Percentiles rank a stretch among this genome's conserved stretches.
Conservation (phyloP, 805 yeast genomes). For the Spathaspora gorwiae region DNA sequence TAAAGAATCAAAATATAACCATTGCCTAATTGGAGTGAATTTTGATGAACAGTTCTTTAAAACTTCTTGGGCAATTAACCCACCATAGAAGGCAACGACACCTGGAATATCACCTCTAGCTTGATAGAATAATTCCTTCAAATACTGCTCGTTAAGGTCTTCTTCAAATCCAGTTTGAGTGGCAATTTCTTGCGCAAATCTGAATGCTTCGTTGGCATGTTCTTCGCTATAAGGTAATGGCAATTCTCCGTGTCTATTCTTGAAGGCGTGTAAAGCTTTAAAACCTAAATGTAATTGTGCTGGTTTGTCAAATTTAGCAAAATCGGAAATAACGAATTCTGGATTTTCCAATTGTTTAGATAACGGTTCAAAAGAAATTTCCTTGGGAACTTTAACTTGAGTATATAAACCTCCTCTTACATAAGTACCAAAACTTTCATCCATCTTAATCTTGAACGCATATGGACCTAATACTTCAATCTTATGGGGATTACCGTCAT, state of each 20-base stretch:
- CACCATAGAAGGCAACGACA: constrained; percentile 85
- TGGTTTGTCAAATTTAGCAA: constrained; percentile 91
- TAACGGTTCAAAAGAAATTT: constrained; percentile 59
- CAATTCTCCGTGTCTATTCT: constrained; percentile 55
- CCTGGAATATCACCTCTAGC: constrained; percentile 92
- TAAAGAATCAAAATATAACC: constrained; percentile 87
- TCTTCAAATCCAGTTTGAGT: constrained; percentile 51
- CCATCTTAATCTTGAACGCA: constrained; percentile 72
- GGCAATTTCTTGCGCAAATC: constrained; percentile 56
- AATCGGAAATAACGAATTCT: constrained; percentile 77
- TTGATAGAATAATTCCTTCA: constrained; percentile 74
- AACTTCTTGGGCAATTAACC: constrained; percentile 93
- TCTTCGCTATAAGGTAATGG: constrained; percentile 75
- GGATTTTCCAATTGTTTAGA: constrained; percentile 67
- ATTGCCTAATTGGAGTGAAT: constrained; percentile 89
- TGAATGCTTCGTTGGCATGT: constrained; percentile 66
- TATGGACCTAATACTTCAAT: constrained; percentile 91
- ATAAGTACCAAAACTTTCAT: constrained; percentile 56
- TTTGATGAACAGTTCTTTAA: constrained; percentile 93
- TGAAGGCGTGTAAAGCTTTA: constrained; percentile 80
- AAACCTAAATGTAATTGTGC: constrained; percentile 87
- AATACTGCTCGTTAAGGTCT: constrained; percentile 56
- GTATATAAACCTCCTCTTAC: constrained; percentile 84
- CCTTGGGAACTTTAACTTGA: constrained; percentile 82
- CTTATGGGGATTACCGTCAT: constrained; percentile 69